Percentiles rank a stretch among this genome's conserved stretches.
Conservation (phyloP, 1,284 basidiomycete species). For the Schizopora paradoxa region DNA sequence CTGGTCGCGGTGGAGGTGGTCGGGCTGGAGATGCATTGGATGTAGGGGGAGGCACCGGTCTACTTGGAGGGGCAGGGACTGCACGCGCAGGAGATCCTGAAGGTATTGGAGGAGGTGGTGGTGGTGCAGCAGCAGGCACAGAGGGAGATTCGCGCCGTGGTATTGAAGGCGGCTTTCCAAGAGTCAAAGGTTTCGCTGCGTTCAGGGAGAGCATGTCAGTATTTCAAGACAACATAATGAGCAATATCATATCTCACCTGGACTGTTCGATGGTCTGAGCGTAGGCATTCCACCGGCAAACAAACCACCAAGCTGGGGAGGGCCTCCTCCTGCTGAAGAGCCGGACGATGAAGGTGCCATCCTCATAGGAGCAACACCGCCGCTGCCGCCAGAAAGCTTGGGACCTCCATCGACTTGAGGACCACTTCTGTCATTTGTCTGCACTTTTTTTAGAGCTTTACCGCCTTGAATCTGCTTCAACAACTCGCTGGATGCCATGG, state of each 20-base stretch:
- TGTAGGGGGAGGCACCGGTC: slow-evolving; percentile 24
- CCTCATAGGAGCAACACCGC: slow-evolving; percentile 34
- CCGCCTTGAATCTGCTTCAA: slow-evolving; percentile 76
- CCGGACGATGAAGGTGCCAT: slow-evolving; percentile 22
- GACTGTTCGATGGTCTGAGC: slow-evolving; percentile 65
- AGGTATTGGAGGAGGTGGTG: slow-evolving; percentile 26
- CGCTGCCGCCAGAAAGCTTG: slow-evolving; percentile 34
- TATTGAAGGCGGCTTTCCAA: slow-evolving; percentile 65
- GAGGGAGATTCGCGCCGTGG: slow-evolving; percentile 44
- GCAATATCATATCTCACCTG: slow-evolving; percentile 38
- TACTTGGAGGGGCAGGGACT: slow-evolving; percentile 20
- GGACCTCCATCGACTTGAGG: slow-evolving; percentile 52
- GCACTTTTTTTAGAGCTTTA: slow-evolving; percentile 73
- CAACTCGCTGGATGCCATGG: slow-evolving; percentile 67
- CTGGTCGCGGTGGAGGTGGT: slow-evolving; percentile 25
- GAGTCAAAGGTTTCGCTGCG: slow-evolving; percentile 53
- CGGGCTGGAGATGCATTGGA: slow-evolving; percentile 23
- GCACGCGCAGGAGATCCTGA: slow-evolving; percentile 26
- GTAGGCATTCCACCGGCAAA: slow-evolving; percentile 92
- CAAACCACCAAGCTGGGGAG: slow-evolving; percentile 77
- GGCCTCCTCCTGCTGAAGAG: slow-evolving; percentile 35
- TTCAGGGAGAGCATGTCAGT: slow-evolving; percentile 5
- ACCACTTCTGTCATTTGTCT: slow-evolving; percentile 78
- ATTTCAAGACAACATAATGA: slow-evolving; percentile 16
- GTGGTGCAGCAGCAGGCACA: slow-evolving; percentile 29